Conservation (phyloP, 1,284 basidiomycete genomes). For the Cystobasidiaceae sp. region DNA sequence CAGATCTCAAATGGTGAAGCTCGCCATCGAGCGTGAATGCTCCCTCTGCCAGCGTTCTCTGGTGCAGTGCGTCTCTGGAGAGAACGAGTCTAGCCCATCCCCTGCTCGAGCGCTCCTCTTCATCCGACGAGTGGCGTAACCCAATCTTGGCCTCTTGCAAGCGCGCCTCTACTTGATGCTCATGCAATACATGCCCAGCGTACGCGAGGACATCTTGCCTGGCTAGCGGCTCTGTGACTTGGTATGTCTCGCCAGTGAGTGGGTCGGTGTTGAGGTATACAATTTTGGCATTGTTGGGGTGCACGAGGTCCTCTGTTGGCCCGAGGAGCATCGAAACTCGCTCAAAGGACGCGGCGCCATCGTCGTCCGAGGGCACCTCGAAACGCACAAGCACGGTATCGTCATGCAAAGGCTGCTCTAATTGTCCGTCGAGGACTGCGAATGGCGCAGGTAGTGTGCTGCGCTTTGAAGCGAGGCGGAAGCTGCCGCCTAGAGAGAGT, state of each 20-base stretch:
- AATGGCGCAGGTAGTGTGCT: constrained; percentile 12
- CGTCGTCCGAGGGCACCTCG: neutral
- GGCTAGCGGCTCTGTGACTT: constrained; percentile 28
- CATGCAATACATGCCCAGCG: constrained; percentile 38
- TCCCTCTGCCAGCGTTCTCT: constrained; percentile 58
- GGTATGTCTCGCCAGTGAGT: constrained; percentile 18
- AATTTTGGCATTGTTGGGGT: constrained; percentile 34
- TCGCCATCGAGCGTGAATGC: constrained; percentile 65
- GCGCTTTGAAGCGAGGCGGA: constrained; percentile 17
- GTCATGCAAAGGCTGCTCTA: neutral
- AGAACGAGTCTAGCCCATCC: constrained; percentile 41
- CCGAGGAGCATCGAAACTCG: constrained; percentile 37
- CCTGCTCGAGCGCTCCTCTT: constrained; percentile 8
- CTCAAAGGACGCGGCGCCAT: neutral
- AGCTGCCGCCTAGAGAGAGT: too few relatives aligned
- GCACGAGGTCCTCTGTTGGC: constrained; percentile 37
- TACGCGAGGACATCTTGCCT: constrained; percentile 38
- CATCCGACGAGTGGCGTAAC: constrained; percentile 30
- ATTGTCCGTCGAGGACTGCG: constrained; percentile 8
- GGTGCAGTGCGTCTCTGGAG: constrained; percentile 26
- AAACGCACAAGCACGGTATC: constrained; percentile 32
- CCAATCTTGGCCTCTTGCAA: constrained; percentile 36
- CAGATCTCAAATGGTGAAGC: constrained; percentile 67
- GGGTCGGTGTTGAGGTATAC: constrained; percentile 33
- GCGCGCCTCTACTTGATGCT: constrained; percentile 30